Base-by-base conservation (phyloP, 2,329 filamentous ascomycete genomes). In the Ampelomyces quisqualis region DNA sequence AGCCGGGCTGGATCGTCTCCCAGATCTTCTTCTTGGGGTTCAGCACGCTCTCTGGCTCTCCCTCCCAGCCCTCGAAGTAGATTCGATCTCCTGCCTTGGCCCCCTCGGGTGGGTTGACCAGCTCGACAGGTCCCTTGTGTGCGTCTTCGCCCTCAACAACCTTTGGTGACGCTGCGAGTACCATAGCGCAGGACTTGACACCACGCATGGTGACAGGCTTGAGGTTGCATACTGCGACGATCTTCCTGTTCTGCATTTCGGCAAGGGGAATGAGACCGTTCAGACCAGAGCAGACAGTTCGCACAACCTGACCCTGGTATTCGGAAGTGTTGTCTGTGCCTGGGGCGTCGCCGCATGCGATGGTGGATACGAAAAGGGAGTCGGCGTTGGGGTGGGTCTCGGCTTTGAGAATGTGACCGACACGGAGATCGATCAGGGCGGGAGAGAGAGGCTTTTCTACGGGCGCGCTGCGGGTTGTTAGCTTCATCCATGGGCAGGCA, bases 11-110 rank as follows among this genome's bases (percentile, higher is more conserved):
- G 73, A 95, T 88, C 7, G 80, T 88, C 78, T 98, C 93, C 90
- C 91, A 97, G 47, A 97, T 77, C 84, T 97, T 97, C 84, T 97
- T 98, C 85, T 98, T 98, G 43, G 93, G 93, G 78, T 97, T 98
- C 43, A 98, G 79, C 36, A 91, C 82, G 49, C 85, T 85, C 78
- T 98, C 93, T 0, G 93, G 90, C 76, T 95, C 87, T 45, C 89
- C 90, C 69, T 88, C 79, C 84, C 88, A 98, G 33, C 93, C 93
- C 67, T 97, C 88, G 66, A 98, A 98, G 77, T 78, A 90, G 36
- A 97, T 87, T 10, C 88, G 78, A 66, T 95, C 89, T 43, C 93
- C 93, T 5, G 90, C 88, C 64, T 84, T 81, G 29, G 88, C 78
- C 27, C 80, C 88, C 13, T 77, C 80, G 1, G 93, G 93, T 1